Base-by-base conservation (phyloP, 148 eudicot genomes). In the Silene latifolia region DNA sequence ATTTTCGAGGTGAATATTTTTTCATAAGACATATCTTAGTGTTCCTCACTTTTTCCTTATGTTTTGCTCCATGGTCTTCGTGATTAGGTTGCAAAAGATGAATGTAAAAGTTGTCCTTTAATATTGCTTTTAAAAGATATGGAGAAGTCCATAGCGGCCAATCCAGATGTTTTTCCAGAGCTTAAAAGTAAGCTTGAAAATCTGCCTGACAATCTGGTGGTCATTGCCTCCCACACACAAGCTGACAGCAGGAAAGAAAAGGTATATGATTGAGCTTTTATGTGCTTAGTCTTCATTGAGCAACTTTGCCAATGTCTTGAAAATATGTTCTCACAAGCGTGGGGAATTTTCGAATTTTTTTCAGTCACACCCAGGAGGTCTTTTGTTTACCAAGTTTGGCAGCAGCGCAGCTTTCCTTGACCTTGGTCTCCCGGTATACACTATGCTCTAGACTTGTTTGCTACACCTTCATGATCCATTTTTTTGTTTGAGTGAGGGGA, bases 211-310 rank as follows among this genome's bases (percentile, higher is more conserved):
- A 92, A 92, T 76, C 76, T 90, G 74, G 92, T 92, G 62, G 91
- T 87, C 67, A 89, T 94, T 81, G 93, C 96, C 75, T 92, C 98
- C 17, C 96, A 87, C 74, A 81, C 97, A 57, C 93, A 95, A 73
- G 71, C 86, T 66, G 98, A 95, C 80, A 86, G 66, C 79, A 82
- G 96, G 59, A 95, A 92, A 85, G 97, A 95, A 73, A 92, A 95
- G 86, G 98, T 91, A 76, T 47, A 85, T 70, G 65, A 25, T 47
- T 42, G 32, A 20, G 8, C 18, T 29, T 62, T 67, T 21, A 19
- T 21, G 1, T 71, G 13, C 29, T 46, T 7, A 12, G 4, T 67
- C 19, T 71, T 5, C 13, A 70, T 73, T 67, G 25, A 15, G 18
- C 8, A 73, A 21, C 67, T 54, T 46, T 17, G 27, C 44, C 42